phyloP scores from a whole-genome alignment of 169 alveolate species.

The Plasmodium falciparum region DNA sequence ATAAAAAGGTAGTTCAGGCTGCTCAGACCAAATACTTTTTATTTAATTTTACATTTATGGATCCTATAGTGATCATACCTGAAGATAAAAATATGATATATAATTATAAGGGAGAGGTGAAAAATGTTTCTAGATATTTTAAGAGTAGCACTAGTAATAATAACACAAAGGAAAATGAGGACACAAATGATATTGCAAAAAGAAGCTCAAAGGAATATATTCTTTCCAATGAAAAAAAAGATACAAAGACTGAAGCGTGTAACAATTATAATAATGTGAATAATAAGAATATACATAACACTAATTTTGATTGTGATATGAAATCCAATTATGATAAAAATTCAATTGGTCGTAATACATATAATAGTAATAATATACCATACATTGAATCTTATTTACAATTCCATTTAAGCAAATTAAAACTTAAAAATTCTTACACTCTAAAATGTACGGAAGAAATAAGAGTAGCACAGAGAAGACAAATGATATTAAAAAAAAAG shows the following conservation, averaged over 20 bases:
- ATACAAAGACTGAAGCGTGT: too few species aligned
- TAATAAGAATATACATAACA: too few species aligned
- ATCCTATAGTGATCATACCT: constrained; percentile 75
- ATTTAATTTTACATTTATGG: constrained; percentile 42
- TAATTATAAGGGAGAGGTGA: constrained; percentile 61
- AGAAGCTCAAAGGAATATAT: too few species aligned
- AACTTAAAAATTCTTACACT: constrained; percentile 71
- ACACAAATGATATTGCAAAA: too few species aligned
- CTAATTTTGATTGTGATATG: too few species aligned
- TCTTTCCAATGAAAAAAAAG: too few species aligned
- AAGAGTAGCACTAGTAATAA: neutral
- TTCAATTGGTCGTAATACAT: neutral
- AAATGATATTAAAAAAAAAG: neutral
- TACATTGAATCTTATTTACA: constrained; percentile 71
- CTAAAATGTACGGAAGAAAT: constrained; percentile 24
- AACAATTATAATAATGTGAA: too few species aligned
- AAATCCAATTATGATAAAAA: neutral
- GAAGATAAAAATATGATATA: constrained; percentile 77
- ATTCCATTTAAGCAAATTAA: constrained; percentile 44
- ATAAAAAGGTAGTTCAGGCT: constrained; percentile 87
- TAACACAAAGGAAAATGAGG: neutral
- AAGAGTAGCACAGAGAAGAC: constrained; percentile 16
- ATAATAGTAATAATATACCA: constrained; percentile 34
- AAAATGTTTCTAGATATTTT: constrained; percentile 17
- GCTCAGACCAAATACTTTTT: constrained; percentile 81